Conservation (phyloP, 2,329 filamentous ascomycete genomes). For the Lasiodiplodia theobromae region DNA sequence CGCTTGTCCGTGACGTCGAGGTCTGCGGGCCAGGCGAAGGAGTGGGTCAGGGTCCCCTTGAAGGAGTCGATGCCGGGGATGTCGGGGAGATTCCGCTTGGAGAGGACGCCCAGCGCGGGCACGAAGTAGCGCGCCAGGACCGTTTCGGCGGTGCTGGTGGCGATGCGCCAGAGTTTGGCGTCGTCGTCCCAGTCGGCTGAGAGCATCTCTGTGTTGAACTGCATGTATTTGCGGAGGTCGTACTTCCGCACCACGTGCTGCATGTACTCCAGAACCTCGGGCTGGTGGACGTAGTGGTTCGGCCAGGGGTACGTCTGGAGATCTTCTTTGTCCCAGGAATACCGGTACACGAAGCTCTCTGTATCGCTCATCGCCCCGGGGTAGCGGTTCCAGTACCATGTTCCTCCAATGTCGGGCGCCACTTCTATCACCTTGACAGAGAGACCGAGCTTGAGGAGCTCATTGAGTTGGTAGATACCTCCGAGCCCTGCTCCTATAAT, state of each 20-base stretch:
- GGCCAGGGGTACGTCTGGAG: conserved; percentile 46
- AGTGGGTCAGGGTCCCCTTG: conserved; percentile 43
- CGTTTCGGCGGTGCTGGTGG: conserved; percentile 35
- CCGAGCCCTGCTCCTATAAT: conserved; percentile 41
- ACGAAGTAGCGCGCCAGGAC: conserved; percentile 38
- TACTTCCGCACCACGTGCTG: conserved; percentile 43
- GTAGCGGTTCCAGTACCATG: conserved; percentile 43
- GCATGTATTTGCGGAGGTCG: conserved; percentile 47
- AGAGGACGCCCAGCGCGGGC: conserved; percentile 45
- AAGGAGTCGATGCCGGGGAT: conserved; percentile 45
- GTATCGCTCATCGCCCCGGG: conserved; percentile 36
- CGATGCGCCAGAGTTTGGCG: conserved; percentile 40
- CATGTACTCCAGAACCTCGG: conserved; percentile 46
- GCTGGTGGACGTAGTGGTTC: conserved; percentile 45
- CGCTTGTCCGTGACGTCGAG: conserved; percentile 27
- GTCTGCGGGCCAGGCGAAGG: conserved; percentile 28
- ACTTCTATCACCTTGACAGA: conserved; percentile 37
- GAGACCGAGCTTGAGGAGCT: conserved; percentile 37
- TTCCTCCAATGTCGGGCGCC: conserved; percentile 35
- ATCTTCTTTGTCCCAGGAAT: conserved; percentile 45
- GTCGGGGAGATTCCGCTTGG: conserved; percentile 43
- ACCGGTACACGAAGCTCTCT: conserved; percentile 39
- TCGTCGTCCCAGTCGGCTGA: conserved; percentile 45
- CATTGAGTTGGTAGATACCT: conserved; percentile 40
- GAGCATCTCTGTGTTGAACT: conserved; percentile 50